Evolutionary conservation across 1,284 basidiomycete genomes (phyloP).

Genomic region (Gymnopus androsaceus): DNA sequence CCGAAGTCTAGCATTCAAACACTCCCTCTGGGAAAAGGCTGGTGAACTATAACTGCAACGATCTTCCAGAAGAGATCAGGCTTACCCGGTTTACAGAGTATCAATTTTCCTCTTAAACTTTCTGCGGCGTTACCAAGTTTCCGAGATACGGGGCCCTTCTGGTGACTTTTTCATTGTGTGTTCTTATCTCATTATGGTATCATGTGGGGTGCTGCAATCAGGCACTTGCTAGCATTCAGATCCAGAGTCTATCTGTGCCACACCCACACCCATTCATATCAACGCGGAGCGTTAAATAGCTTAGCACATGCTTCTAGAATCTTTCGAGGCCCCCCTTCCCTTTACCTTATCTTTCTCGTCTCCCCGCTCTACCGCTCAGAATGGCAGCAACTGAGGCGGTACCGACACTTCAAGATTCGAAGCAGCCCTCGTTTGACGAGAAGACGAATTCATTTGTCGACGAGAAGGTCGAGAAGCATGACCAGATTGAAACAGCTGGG

Average conservation of each 20-base stretch:
- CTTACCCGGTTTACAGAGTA: too few relatives aligned
- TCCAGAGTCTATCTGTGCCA: not conserved
- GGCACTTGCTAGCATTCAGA: too few relatives aligned
- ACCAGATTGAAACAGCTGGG: not conserved
- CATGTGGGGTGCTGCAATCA: not conserved
- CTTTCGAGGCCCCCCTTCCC: not conserved
- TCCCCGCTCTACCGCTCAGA: not conserved
- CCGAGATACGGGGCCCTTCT: too few relatives aligned
- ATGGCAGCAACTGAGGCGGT: slow-evolving; percentile 3
- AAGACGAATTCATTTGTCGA: slow-evolving; percentile 8
- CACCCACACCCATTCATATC: too few relatives aligned
- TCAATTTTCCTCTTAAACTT: too few relatives aligned
- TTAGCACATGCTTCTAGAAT: slow-evolving; percentile 7
- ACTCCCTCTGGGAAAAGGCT: too few relatives aligned
- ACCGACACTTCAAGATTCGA: slow-evolving; percentile 5
- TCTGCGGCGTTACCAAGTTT: too few relatives aligned
- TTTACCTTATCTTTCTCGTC: not conserved
- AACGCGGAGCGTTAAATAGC: slow-evolving; percentile 5
- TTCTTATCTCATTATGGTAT: not conserved
- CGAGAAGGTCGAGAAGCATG: slow-evolving; percentile 2
- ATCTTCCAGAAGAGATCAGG: too few relatives aligned
- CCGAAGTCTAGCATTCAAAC: too few relatives aligned
- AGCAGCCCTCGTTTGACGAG: slow-evolving; percentile 3
- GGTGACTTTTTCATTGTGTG: too few relatives aligned
- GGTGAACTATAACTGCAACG: too few relatives aligned